Evolutionary conservation across 2,329 filamentous ascomycete species (phyloP).

Genomic region (Sporothrix mexicana): DNA sequence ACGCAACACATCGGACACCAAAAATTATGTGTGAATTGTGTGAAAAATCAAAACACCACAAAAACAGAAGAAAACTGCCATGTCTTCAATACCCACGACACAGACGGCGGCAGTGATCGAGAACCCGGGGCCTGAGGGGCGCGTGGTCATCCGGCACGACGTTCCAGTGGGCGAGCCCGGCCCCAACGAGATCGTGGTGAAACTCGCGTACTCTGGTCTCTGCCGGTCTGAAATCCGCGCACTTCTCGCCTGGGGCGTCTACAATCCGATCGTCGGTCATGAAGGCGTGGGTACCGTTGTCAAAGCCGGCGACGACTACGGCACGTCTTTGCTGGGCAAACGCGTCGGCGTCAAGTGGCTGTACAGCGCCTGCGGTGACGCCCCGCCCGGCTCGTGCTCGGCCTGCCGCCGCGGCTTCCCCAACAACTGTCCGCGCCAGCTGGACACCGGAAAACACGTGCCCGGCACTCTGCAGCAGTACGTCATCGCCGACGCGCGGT

Average conservation of each 20-base stretch:
- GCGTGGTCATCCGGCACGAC: neutral
- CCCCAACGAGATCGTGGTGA: conserved; percentile 21
- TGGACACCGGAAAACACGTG: conserved; percentile 24
- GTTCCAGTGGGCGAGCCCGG: conserved; percentile 21
- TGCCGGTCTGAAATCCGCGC: conserved; percentile 22
- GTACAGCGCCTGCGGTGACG: conserved; percentile 17
- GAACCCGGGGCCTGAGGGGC: conserved; percentile 10
- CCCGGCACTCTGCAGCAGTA: conserved; percentile 26
- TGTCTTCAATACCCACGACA: neutral
- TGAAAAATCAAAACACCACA: neutral
- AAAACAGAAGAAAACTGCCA: neutral
- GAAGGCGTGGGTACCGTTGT: conserved; percentile 18
- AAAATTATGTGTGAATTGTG: neutral
- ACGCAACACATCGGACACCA: neutral
- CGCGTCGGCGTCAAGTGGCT: conserved; percentile 25
- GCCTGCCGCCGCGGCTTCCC: conserved; percentile 18
- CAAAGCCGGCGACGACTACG: conserved; percentile 14
- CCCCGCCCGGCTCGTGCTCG: neutral
- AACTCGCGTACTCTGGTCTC: conserved; percentile 14
- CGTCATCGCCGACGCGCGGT: conserved; percentile 9
- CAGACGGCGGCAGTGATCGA: conserved; percentile 23
- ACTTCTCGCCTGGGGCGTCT: conserved; percentile 8
- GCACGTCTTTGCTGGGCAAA: neutral
- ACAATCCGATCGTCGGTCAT: conserved; percentile 24
- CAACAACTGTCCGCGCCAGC: conserved; percentile 22